Evolutionary conservation across 306 rosid species (phyloP).

Genomic region (Geum urbanum): DNA sequence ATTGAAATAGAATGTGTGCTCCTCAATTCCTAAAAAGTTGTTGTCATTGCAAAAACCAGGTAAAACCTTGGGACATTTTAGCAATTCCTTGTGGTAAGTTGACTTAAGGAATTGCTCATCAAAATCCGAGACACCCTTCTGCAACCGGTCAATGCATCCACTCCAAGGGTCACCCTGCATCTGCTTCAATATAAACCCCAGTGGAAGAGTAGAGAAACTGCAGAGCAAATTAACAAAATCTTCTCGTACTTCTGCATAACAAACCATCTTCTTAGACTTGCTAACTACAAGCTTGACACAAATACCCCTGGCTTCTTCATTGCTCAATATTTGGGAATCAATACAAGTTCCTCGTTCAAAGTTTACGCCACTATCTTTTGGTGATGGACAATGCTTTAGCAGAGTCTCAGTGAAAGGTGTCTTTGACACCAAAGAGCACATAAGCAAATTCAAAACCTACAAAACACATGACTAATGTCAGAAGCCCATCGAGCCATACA

Average conservation of each 20-base stretch:
- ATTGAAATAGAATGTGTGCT: neutral
- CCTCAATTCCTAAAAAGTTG: neutral
- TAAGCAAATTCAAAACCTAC: neutral
- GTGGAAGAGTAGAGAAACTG: constrained; percentile 12
- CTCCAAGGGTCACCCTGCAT: neutral
- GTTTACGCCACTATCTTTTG: no score
- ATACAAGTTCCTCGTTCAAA: neutral
- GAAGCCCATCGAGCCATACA: no score
- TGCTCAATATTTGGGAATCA: neutral
- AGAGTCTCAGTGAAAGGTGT: constrained; percentile 1
- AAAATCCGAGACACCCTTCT: constrained; percentile 13
- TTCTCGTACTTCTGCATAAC: constrained; percentile 2
- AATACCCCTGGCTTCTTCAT: neutral
- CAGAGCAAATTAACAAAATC: constrained; percentile 7
- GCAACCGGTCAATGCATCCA: constrained; percentile 19
- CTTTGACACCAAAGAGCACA: neutral
- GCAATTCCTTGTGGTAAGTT: neutral
- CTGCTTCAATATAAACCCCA: neutral
- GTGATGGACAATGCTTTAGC: neutral
- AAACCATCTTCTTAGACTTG: constrained; percentile 15
- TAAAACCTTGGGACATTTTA: constrained; percentile 1
- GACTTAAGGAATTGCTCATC: neutral
- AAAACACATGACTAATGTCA: neutral
- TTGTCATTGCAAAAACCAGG: neutral
- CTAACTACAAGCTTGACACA: neutral